Percentiles rank a stretch among this genome's conserved stretches.
These are phyloP conservation scores for Mycena crocata DNA, from an alignment of 768 basidiomycete species.

Conservation along the genomic window DNA sequence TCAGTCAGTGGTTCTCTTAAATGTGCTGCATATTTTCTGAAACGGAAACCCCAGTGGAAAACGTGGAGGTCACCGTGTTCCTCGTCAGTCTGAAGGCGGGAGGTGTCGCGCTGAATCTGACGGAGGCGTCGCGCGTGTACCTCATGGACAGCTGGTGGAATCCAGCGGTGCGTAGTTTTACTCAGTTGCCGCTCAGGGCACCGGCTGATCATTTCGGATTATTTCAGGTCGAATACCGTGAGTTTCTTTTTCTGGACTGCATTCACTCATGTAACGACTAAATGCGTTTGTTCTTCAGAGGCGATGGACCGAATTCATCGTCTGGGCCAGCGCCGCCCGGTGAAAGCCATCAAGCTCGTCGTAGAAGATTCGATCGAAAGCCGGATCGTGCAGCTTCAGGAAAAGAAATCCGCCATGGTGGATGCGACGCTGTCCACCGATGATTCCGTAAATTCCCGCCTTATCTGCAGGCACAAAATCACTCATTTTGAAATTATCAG, in stretches of 20 bases:
- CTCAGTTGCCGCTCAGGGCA: background rate
- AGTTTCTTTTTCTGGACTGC: slow-evolving; percentile 43
- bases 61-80: slow-evolving; percentile 96
- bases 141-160: slow-evolving; percentile 99
- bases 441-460: slow-evolving; percentile 69
- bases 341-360: slow-evolving; percentile 93
- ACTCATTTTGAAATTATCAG: slow-evolving; percentile 47
- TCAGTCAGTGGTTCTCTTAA: slow-evolving; percentile 68
- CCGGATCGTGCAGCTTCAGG: slow-evolving; percentile 96
- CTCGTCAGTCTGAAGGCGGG: slow-evolving; percentile 96
- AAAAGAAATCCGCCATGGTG: slow-evolving; percentile 97
- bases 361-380: slow-evolving; percentile 97
- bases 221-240: slow-evolving; percentile 79
- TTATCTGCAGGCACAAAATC: background rate
- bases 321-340: slow-evolving; percentile 93
- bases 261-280: background rate
- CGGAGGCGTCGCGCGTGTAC: slow-evolving; percentile 93
- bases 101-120: slow-evolving; percentile 91
- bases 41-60: slow-evolving; percentile 75
- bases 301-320: slow-evolving; percentile 99
- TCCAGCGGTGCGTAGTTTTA: slow-evolving; percentile 78
- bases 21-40: slow-evolving; percentile 11
- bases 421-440: slow-evolving; percentile 87
- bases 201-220: background rate
- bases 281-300: slow-evolving; percentile 58